Base-by-base conservation (phyloP, 164 flowering plant species). In the Santalum album region DNA sequence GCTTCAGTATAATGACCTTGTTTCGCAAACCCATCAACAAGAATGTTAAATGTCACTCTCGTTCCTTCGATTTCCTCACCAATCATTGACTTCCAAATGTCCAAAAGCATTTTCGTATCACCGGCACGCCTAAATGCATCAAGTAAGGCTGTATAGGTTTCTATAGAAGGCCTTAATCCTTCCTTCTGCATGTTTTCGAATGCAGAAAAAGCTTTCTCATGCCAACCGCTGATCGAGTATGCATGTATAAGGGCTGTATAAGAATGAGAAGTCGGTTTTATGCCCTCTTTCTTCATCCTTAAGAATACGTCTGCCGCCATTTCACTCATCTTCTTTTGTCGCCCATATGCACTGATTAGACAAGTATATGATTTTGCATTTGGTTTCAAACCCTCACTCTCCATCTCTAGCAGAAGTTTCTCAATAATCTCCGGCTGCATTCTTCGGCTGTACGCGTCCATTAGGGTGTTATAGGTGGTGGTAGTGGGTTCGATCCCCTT, bases 201-300 rank as follows among this genome's bases (percentile, higher is more conserved):
- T 22, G 87, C 67, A 15, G 25, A 45, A 56, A 73, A 71, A 35
- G 96, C 96, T 71, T 91, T 88, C 63, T 82, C 86, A 63, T 86
- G 96, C 95, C 90, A 84, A 17, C 87, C 87, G 60, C 69, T 54
- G 6, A 88, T 61, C 12, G 98, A 79, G 73, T 82, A 91, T 18
- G 98, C 92, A 69, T 88, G 95, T 49, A 91, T 80, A 25, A 91
- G 84, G 57, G 92, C 90, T 35, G 96, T 91, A 54, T 81, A 88
- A 3, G 95, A 82, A 72, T 86, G 86, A 12, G 90, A 78, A 53
- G 78, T 79, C 5, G 98, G 95, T 59, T 63, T 72, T 58, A 91
- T 72, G 57, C 95, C 86, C 45, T 57, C 70, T 69, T 74, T 81
- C 72, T 68, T 91, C 98, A 88, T 91, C 72, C 76, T 81, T 69